Evolutionary conservation across 1,284 basidiomycete genomes (phyloP), one percentile per base, ranked within the genome.

Genomic region (Earliella scabrosa): DNA sequence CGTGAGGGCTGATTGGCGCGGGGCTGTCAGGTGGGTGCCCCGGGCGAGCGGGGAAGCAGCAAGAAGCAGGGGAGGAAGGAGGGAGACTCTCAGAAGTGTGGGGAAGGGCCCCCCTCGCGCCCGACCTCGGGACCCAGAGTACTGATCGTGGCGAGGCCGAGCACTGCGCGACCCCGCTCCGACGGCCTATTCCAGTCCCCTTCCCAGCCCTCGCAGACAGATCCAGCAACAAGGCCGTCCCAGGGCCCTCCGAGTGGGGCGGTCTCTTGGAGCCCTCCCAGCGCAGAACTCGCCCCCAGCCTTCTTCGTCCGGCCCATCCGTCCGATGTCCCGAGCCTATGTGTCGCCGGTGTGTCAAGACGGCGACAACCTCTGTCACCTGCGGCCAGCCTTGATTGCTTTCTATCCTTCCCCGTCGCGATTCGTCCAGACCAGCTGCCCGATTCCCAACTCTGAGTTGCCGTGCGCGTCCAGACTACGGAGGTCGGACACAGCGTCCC

Each of bases 261-360:
- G 24, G n/a, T 39, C 16, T 39, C 48, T 27, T 50, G 27, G 31
- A 35, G 31, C 38, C 24, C 26, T 5, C 18, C 18, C 29, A 41
- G n/a, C 39, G 13, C 39, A 41, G 6, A 20, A 13, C 11, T 24
- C 23, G 10, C 4, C 41, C 24, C 26, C n/a, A 29, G 36, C 41
- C 38, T 44, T 45, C 50, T 38, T 54, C 40, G 16, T 45, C 45
- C 56, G 60, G 41, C 29, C 48, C 35, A 18, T 14, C 24, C 52
- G 46, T 39, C 60, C 49, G 57, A 48, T 36, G 41, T 23, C 51
- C 60, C 60, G 60, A 56, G 50, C 41, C 45, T 14, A 38, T 57
- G 57, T 62, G 60, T 62, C 57, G 36, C 16, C 21, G 29, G 52
- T 62, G 60, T 62, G 60, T 62, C 60, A 62, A 51, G 21, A 24